A percentile compares a stretch with the other conserved stretches of the same genome.
These are phyloP conservation scores for Magnolia changhungtana DNA, from an alignment of 164 flowering plant genomes.

Conservation along the genomic window DNA sequence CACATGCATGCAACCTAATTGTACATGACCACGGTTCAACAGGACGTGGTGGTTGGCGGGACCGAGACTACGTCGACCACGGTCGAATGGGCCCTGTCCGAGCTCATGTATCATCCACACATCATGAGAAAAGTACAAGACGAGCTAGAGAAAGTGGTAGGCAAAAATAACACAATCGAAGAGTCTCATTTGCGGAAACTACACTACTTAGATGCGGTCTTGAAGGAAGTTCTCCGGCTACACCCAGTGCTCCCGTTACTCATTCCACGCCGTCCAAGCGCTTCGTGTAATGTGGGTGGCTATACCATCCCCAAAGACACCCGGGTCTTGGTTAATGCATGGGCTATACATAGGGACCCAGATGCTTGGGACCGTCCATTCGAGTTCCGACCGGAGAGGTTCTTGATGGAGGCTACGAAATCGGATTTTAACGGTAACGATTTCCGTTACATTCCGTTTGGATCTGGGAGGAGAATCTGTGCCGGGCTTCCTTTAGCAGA, in stretches of 20 bases:
- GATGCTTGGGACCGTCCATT: constrained; percentile 35
- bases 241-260: constrained; percentile 34
- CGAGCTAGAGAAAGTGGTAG: constrained; percentile 25
- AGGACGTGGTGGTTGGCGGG: constrained; percentile 30
- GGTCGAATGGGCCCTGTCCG: constrained; percentile 33
- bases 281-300: constrained; percentile 28
- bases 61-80: constrained; percentile 27
- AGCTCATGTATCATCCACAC: constrained; percentile 19
- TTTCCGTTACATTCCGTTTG: constrained; percentile 46
- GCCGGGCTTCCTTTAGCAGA: constrained; percentile 43
- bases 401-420: constrained; percentile 8
- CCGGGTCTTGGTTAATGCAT: constrained; percentile 30
- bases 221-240: constrained; percentile 39
- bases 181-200: constrained; percentile 29
- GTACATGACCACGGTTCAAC: background rate
- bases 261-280: constrained; percentile 13
- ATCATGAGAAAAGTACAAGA: constrained; percentile 22
- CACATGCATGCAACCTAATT: too few species aligned
- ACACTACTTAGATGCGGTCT: constrained; percentile 29
- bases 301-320: constrained; percentile 35
- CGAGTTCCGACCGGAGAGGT: constrained; percentile 29
- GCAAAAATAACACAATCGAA: constrained; percentile 18
- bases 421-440: constrained; percentile 22
- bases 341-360: constrained; percentile 53
- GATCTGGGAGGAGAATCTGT: constrained; percentile 53